Evolutionary conservation across 768 basidiomycete species (phyloP).

Genomic region (Mycena belliarum): DNA sequence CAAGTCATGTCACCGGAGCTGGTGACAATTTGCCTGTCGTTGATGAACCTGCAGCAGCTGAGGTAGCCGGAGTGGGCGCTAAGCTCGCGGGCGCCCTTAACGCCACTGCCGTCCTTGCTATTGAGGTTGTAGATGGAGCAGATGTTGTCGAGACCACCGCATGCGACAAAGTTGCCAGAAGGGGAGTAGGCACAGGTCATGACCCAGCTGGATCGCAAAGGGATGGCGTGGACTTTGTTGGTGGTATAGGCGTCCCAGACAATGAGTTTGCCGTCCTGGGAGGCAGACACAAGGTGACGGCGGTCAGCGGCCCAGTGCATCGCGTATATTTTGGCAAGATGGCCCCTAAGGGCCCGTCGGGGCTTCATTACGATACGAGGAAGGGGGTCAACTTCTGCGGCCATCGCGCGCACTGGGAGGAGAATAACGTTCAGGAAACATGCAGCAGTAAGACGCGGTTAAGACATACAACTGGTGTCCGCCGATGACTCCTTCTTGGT

Average conservation of each 20-base stretch:
- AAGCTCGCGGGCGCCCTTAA: conserved; percentile 91
- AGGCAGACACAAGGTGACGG: conserved; percentile 98
- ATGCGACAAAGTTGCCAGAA: conserved; percentile 95
- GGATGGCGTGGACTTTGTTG: conserved; percentile 99
- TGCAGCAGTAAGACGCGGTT: background rate
- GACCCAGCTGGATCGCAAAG: conserved; percentile 97
- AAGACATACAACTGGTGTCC: conserved; percentile 90
- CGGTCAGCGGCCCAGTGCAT: conserved; percentile 99
- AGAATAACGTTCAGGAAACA: conserved; percentile 19
- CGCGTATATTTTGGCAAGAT: conserved; percentile 99
- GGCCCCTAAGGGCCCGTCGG: conserved; percentile 91
- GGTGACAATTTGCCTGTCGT: conserved; percentile 97
- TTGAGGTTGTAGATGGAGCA: conserved; percentile 97
- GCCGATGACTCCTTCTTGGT: conserved; percentile 94
- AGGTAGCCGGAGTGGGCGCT: conserved; percentile 98
- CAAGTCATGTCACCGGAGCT: conserved; percentile 99
- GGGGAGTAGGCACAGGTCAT: conserved; percentile 99
- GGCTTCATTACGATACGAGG: conserved; percentile 97
- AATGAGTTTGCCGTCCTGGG: conserved; percentile 98
- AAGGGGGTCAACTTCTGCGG: conserved; percentile 91
- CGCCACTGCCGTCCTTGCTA: conserved; percentile 72
- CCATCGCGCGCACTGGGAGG: conserved; percentile 91
- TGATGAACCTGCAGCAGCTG: conserved; percentile 97
- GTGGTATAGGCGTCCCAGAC: conserved; percentile 99
- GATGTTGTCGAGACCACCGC: conserved; percentile 98